Evolutionary conservation across 2,329 filamentous ascomycete species (phyloP), one percentile per base, ranked within the genome.

Genomic region (Polychaeton citri): DNA sequence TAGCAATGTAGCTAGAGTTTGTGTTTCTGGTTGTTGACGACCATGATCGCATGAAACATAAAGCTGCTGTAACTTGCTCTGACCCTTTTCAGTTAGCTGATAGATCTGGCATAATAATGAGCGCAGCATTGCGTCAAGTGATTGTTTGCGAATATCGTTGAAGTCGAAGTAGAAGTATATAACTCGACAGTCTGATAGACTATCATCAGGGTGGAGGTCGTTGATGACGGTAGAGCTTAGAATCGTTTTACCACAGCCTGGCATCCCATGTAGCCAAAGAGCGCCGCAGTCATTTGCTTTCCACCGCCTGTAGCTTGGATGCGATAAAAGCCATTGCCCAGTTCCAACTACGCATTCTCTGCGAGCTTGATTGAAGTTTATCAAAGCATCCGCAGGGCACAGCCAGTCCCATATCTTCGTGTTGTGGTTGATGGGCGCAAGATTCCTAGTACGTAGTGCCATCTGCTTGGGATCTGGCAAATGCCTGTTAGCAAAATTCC

Each of bases 101-200:
- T 49, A 51, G 2, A 64, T 43, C 36, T 65, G 62, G 12, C 24
- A 38, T 6, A 63, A 31, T 3, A 66, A 42, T 8, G 60, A 63
- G n/a, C 54, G 51, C 1, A 65, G 8, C 48, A 62, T 54, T 0
- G 48, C 42, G 10, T 57, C 51, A 4, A 53, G 31, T 1, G 43
- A 26, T 37, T 61, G 59, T 34, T 64, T 65, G 19, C 50, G 32
- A 1, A 6, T 26, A 34, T 64, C 52, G 5, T 51, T 61, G 45
- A 65, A 65, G 38, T 52, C 45, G 30, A 56, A 55, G 39, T 41
- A 54, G 34, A 54, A 56, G 37, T 24, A 24, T n/a, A 24, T 7
- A 7, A 24, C 21, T 7, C 7, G 7, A n/a, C n/a, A 7, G n/a
- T 24, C 7, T 7, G 21, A 7, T 7, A 8, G 7, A 8, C n/a